phyloP scores from a whole-genome alignment of 495 filamentous ascomycete species.

The Daldinia vernicosa region DNA sequence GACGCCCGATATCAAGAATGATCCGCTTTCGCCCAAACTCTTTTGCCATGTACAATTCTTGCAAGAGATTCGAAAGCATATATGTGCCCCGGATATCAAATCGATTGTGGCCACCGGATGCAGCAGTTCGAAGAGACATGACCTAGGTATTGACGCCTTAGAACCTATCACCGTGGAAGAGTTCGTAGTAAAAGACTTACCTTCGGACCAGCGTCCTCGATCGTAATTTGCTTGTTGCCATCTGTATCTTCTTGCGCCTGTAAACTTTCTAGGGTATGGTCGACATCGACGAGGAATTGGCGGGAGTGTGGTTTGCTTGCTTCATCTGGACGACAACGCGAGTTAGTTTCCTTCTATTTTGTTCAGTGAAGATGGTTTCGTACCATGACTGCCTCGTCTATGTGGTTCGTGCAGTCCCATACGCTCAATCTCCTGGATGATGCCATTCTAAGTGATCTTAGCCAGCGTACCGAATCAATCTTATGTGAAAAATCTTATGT shows the following conservation, averaged over 20 bases:
- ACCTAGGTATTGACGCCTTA: conserved; percentile 56
- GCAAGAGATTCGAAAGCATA: conserved; percentile 92
- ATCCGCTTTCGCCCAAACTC: conserved; percentile 84
- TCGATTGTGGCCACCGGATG: conserved; percentile 81
- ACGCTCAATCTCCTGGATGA: conserved; percentile 55
- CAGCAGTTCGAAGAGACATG: conserved; percentile 83
- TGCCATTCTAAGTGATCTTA: conserved; percentile 52
- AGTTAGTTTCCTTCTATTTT: conserved; percentile 1
- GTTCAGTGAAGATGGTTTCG: conserved; percentile 14
- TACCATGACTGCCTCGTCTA: conserved; percentile 61
- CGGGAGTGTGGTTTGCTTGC: conserved; percentile 60
- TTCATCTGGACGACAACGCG: conserved; percentile 49
- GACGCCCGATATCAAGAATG: conserved; percentile 82
- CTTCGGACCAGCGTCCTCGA: conserved; percentile 95
- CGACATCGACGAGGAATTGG: conserved; percentile 80
- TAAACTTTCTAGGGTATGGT: conserved; percentile 74
- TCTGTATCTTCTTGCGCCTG: conserved; percentile 88
- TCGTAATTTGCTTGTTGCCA: conserved; percentile 91
- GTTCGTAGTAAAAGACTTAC: conserved; percentile 54
- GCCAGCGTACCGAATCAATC: background rate
- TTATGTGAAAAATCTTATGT: background rate
- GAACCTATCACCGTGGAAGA: background rate
- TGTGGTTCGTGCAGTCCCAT: conserved; percentile 55
- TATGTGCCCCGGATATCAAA: conserved; percentile 93
- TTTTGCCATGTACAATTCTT: conserved; percentile 90